Percentiles rank a stretch among this genome's conserved stretches.
phyloP scores from a whole-genome alignment of 2,329 filamentous ascomycete species.

The Daldinia sp. region DNA sequence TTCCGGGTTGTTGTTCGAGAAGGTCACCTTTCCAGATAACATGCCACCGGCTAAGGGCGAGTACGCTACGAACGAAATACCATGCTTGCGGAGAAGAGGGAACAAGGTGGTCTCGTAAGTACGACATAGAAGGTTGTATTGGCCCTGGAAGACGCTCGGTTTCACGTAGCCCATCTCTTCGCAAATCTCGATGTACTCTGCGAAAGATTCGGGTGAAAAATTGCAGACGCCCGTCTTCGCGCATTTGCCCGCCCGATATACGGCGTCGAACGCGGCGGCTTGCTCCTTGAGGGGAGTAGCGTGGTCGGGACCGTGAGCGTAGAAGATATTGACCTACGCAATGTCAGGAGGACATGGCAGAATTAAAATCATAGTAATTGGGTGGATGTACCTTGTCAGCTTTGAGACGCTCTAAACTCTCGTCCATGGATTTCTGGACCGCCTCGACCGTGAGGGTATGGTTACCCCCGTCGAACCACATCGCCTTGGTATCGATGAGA shows the following conservation, averaged over 20 bases:
- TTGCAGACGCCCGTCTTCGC: conserved; percentile 18
- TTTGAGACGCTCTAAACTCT: background rate
- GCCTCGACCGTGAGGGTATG: conserved; percentile 19
- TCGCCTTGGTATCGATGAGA: conserved; percentile 24
- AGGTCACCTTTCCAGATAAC: background rate
- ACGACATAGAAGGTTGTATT: conserved; percentile 30
- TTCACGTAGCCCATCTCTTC: conserved; percentile 25
- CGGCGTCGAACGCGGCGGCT: background rate
- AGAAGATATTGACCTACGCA: background rate
- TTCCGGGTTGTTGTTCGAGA: background rate
- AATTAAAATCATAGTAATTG: background rate
- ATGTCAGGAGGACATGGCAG: background rate
- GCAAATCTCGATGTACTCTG: conserved; percentile 14
- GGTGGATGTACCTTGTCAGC: background rate
- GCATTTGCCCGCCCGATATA: background rate
- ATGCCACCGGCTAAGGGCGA: background rate
- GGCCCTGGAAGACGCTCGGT: conserved; percentile 21
- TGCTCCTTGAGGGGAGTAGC: background rate
- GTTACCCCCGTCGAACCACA: conserved; percentile 26
- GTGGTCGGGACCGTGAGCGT: background rate
- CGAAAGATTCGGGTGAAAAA: conserved; percentile 15
- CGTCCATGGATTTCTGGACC: conserved; percentile 8
- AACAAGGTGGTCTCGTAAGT: conserved; percentile 17
- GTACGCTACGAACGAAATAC: conserved; percentile 4
- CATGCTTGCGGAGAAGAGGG: conserved; percentile 23